Percentiles rank a stretch among this genome's conserved stretches.
Evolutionary conservation across 2,329 filamentous ascomycete species (phyloP).

Genomic region (Penicillium vulpinum): DNA sequence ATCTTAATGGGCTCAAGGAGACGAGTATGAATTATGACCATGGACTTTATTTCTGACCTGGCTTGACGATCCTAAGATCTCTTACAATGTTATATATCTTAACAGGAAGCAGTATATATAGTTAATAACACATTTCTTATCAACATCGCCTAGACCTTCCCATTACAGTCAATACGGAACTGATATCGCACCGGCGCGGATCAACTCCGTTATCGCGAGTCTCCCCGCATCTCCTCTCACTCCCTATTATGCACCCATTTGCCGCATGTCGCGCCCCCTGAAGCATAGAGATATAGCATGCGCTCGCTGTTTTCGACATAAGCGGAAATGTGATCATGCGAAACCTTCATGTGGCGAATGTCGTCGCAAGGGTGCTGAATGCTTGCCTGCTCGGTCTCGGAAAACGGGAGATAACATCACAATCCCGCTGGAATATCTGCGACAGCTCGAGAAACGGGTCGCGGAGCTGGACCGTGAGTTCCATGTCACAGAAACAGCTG

Average conservation of each 20-base stretch:
- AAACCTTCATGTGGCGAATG: slow-evolving; percentile 33
- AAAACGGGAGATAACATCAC: slow-evolving; percentile 28
- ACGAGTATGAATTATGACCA: background rate
- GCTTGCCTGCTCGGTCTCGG: slow-evolving; percentile 27
- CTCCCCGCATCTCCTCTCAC: slow-evolving; percentile 16
- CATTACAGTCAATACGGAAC: slow-evolving; percentile 1
- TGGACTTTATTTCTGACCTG: background rate
- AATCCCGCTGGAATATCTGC: slow-evolving; percentile 27
- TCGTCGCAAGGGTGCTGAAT: slow-evolving; percentile 29
- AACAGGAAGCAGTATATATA: background rate
- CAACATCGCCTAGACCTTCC: slow-evolving; percentile 16
- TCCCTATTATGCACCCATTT: background rate
- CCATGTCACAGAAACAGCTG: background rate
- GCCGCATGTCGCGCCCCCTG: slow-evolving; percentile 25
- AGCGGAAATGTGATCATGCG: slow-evolving; percentile 32
- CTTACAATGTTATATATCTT: background rate
- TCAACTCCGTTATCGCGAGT: slow-evolving; percentile 7
- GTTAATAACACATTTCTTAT: background rate
- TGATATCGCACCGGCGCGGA: slow-evolving; percentile 6
- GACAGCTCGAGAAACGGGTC: slow-evolving; percentile 23
- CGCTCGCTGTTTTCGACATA: slow-evolving; percentile 31
- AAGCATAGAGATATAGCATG: slow-evolving; percentile 29
- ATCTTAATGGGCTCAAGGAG: background rate
- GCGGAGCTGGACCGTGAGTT: slow-evolving; percentile 21
- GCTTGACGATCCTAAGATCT: background rate